phyloP scores from a whole-genome alignment of 495 filamentous ascomycete species.

The Astrocystis sublimbata region DNA sequence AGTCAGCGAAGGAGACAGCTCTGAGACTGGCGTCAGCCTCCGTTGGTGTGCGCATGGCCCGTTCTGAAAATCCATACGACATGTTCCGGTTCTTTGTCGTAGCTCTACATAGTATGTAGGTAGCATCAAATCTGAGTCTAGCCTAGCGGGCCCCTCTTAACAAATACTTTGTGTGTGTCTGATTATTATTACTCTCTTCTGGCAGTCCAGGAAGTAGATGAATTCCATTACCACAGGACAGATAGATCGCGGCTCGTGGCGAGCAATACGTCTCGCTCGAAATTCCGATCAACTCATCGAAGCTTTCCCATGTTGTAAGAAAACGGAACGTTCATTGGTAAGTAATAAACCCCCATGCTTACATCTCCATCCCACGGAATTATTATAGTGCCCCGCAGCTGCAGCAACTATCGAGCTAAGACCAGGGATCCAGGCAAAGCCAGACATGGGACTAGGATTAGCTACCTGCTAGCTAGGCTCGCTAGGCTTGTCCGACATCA shows the following conservation, averaged over 20 bases:
- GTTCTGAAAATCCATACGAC: background rate
- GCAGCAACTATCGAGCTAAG: background rate
- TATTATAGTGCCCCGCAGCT: too few relatives aligned
- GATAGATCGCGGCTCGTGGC: too few relatives aligned
- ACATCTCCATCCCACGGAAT: background rate
- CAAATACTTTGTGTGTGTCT: background rate
- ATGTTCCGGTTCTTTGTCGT: slow-evolving; percentile 18
- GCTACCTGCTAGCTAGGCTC: background rate
- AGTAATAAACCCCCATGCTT: background rate
- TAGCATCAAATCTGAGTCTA: background rate
- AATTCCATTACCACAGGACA: too few relatives aligned
- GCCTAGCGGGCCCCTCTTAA: background rate
- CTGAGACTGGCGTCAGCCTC: slow-evolving; percentile 13
- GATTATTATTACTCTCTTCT: too few relatives aligned
- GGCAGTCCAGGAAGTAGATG: too few relatives aligned
- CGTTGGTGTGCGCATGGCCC: slow-evolving; percentile 2
- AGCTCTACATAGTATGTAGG: background rate
- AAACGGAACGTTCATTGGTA: background rate
- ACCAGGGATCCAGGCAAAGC: background rate
- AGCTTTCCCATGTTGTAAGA: background rate
- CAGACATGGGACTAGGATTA: background rate
- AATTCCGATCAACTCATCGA: background rate
- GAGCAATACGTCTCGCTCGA: too few relatives aligned
- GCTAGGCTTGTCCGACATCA: background rate
- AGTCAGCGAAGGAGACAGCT: slow-evolving; percentile 14